Evolutionary conservation across 345 rosid genomes (phyloP).

Genomic region (Stellera chamaejasme): DNA sequence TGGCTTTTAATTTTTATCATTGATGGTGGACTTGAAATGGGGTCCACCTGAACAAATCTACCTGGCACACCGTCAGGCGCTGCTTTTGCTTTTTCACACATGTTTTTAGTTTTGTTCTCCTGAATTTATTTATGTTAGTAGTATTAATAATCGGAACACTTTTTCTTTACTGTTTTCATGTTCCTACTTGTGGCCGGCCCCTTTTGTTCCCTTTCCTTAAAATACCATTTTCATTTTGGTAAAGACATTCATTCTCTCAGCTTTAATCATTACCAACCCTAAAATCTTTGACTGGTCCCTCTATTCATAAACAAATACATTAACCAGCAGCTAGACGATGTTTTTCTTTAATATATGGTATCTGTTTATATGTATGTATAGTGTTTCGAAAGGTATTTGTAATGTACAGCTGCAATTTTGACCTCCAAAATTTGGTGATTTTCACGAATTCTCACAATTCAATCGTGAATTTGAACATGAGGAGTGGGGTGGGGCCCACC

Average conservation of each 20-base stretch:
- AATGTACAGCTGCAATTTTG: too few relatives aligned
- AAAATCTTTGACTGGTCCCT: conserved; percentile 31
- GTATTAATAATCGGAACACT: conserved; percentile 6
- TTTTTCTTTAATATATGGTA: too few relatives aligned
- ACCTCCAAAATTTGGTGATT: too few relatives aligned
- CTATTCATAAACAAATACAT: conserved; percentile 1
- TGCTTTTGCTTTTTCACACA: conserved; percentile 13
- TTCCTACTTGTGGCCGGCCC: conserved; percentile 9
- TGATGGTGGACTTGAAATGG: conserved; percentile 15
- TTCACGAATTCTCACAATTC: too few relatives aligned
- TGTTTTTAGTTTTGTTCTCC: not conserved
- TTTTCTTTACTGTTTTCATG: conserved; percentile 23
- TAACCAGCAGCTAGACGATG: too few relatives aligned
- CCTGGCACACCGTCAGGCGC: conserved; percentile 29
- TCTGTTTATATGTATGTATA: too few relatives aligned
- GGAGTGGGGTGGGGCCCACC: too few relatives aligned
- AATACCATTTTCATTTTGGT: conserved; percentile 34
- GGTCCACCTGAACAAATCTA: conserved; percentile 24
- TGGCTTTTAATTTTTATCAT: conserved; percentile 22
- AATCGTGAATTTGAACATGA: too few relatives aligned
- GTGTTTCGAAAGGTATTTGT: too few relatives aligned
- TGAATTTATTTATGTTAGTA: too few relatives aligned
- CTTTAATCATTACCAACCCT: conserved; percentile 29
- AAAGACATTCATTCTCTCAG: conserved; percentile 17
- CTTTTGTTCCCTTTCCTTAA: conserved; percentile 31